These are phyloP conservation scores for Cudoniella acicularis DNA, from an alignment of 495 filamentous ascomycete species.

Conservation along the genomic window DNA sequence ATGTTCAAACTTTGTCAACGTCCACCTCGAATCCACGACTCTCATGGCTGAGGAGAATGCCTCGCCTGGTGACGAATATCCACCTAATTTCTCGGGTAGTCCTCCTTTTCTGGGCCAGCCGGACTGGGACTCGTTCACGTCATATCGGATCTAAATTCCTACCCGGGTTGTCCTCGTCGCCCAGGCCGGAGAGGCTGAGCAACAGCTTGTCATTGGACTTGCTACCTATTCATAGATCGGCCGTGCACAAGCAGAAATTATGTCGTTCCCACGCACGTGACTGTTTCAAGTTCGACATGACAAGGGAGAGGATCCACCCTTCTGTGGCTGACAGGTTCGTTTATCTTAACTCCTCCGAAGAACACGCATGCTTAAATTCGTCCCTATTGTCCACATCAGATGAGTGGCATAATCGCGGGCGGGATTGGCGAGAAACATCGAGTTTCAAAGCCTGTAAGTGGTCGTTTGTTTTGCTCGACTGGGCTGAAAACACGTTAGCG, in stretches of 20 bases:
- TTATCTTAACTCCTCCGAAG: too few relatives aligned
- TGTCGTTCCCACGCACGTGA: background rate
- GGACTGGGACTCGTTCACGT: background rate
- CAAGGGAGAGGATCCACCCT: background rate
- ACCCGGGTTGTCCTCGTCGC: background rate
- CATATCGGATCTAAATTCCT: background rate
- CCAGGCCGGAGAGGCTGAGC: background rate
- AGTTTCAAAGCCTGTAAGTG: background rate
- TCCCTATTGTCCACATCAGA: background rate
- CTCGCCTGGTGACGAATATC: background rate
- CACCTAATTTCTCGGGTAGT: background rate
- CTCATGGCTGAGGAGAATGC: slow-evolving; percentile 4
- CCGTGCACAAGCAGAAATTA: background rate
- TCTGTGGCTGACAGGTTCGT: background rate
- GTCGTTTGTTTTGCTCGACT: background rate
- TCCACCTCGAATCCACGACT: slow-evolving; percentile 3
- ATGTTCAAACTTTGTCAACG: background rate
- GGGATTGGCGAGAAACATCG: background rate
- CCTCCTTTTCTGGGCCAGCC: background rate
- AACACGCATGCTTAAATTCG: background rate
- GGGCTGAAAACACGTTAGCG: background rate
- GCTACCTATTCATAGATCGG: background rate
- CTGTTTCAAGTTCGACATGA: background rate
- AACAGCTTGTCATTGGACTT: background rate
- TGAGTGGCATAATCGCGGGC: background rate